Evolutionary conservation across 805 yeast species (phyloP).

Genomic region (Cyberlindnera euphorbiiphila): DNA sequence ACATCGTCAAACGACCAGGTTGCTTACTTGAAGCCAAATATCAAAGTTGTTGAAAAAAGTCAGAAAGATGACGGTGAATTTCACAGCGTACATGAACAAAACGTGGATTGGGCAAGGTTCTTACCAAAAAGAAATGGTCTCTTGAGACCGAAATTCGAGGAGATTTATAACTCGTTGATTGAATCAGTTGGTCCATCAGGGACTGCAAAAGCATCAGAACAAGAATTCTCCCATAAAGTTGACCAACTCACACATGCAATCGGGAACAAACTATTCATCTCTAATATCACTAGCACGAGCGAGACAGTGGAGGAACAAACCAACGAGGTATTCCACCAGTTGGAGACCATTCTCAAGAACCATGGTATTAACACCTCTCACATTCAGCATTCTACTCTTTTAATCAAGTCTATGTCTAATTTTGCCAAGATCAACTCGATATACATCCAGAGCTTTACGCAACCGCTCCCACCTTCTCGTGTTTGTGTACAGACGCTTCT

Average conservation of each 20-base stretch:
- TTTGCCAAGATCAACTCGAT: conserved; percentile 60
- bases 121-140: conserved; percentile 25
- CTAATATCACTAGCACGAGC: conserved; percentile 36
- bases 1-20: conserved; percentile 54
- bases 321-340: conserved; percentile 43
- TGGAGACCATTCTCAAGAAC: conserved; percentile 33
- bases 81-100: conserved; percentile 18
- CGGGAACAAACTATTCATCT: conserved; percentile 36
- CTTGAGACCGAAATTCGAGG: conserved; percentile 38
- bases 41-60: conserved; percentile 41
- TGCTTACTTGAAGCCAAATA: conserved; percentile 56
- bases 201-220: not conserved
- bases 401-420: conserved; percentile 59
- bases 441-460: conserved; percentile 52
- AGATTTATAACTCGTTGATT: conserved; percentile 26
- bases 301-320: conserved; percentile 41
- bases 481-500: conserved; percentile 69
- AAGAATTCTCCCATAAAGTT: not conserved
- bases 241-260: conserved; percentile 11
- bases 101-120: conserved; percentile 24
- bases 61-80: conserved; percentile 23
- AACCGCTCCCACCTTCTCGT: conserved; percentile 81
- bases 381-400: conserved; percentile 56
- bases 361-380: conserved; percentile 37
- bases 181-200: not conserved